Conservation (phyloP, 306 rosid species). For the Lathyrus sativus region DNA sequence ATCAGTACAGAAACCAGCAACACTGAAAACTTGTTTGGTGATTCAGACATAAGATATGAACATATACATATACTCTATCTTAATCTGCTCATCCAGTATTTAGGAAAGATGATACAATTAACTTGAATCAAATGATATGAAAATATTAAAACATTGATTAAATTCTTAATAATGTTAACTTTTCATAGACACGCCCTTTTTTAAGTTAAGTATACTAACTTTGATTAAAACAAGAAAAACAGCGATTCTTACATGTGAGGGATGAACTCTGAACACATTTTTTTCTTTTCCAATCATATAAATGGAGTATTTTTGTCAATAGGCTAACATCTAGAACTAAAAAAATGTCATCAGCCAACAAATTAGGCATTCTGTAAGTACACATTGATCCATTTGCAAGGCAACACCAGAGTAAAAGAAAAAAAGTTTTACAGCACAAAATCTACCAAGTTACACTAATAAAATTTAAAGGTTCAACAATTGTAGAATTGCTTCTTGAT, state of each 20-base stretch:
- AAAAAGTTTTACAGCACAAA: constrained; percentile 7
- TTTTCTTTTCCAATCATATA: neutral
- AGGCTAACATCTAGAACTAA: neutral
- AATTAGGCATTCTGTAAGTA: neutral
- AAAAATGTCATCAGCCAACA: neutral
- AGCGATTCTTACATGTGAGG: neutral
- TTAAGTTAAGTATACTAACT: too few relatives aligned
- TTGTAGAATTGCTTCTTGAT: constrained; percentile 19
- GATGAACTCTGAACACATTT: neutral
- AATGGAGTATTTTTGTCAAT: neutral
- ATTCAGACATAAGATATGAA: too few relatives aligned
- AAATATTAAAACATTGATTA: neutral
- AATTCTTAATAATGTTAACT: too few relatives aligned
- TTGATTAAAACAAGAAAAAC: too few relatives aligned
- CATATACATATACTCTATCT: too few relatives aligned
- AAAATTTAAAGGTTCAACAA: constrained; percentile 5
- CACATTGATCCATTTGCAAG: neutral
- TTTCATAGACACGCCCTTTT: too few relatives aligned
- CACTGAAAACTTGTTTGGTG: too few relatives aligned
- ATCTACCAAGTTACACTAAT: neutral
- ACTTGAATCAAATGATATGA: neutral
- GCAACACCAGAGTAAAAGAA: neutral
- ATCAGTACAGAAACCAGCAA: too few relatives aligned
- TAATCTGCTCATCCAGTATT: too few relatives aligned
- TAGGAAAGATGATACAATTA: too few relatives aligned